phyloP scores from a whole-genome alignment of 2,329 filamentous ascomycete genomes.

The Colletotrichum sp. region DNA sequence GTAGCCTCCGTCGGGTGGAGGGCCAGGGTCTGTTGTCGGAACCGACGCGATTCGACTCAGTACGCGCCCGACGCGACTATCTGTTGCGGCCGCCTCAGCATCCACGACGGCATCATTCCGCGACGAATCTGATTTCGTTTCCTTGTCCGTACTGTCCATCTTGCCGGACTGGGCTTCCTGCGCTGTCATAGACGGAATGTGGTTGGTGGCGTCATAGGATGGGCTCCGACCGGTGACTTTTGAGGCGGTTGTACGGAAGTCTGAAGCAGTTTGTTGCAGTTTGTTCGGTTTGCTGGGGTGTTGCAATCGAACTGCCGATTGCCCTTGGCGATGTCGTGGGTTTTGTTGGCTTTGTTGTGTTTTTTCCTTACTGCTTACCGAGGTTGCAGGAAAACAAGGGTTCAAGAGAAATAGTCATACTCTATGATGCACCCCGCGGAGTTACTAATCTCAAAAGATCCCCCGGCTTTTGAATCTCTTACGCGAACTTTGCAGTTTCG shows the following conservation, averaged over 20 bases:
- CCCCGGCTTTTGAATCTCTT: background rate
- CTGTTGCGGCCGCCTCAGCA: background rate
- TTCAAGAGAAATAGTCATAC: background rate
- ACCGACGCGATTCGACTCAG: constrained; percentile 13
- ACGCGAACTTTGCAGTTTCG: background rate
- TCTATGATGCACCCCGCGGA: background rate
- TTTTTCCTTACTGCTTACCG: background rate
- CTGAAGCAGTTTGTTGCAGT: background rate
- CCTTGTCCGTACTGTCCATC: constrained; percentile 8
- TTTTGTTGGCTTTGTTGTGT: background rate
- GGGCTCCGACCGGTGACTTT: background rate
- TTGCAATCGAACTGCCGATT: background rate
- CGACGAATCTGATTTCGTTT: constrained; percentile 12
- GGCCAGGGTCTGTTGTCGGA: background rate
- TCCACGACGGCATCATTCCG: background rate
- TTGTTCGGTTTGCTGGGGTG: background rate
- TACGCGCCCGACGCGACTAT: constrained; percentile 7
- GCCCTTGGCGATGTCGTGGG: background rate
- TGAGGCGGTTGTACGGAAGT: background rate
- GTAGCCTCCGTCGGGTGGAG: constrained; percentile 14
- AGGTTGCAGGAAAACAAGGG: background rate
- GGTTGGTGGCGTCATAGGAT: background rate
- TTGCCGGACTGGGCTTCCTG: background rate
- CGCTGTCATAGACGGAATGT: background rate
- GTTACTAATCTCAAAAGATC: background rate